phyloP scores from a whole-genome alignment of 441 rosid species.

The Breynia disticha region DNA sequence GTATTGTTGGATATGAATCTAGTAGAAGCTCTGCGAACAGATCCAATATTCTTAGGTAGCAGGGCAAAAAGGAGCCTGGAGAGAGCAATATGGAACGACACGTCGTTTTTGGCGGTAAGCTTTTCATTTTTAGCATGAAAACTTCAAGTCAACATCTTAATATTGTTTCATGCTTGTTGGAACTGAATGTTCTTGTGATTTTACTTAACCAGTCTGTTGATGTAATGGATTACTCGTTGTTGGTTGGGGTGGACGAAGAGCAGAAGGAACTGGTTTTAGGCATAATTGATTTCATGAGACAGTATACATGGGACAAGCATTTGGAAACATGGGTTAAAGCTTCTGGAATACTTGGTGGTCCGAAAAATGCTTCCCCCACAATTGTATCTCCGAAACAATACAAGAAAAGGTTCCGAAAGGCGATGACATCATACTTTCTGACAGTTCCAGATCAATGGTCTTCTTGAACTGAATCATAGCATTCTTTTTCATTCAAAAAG shows the following conservation, averaged over 20 bases:
- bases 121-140: constrained; percentile 6
- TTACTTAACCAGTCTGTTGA: constrained; percentile 42
- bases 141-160: neutral
- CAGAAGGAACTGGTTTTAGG: constrained; percentile 81
- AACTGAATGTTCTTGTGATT: no score
- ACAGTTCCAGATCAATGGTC: constrained; percentile 87
- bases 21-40: constrained; percentile 60
- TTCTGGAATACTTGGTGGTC: constrained; percentile 80
- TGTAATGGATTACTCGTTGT: constrained; percentile 92
- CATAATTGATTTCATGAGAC: constrained; percentile 94
- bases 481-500: constrained; percentile 23
- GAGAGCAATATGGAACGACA: constrained; percentile 94
- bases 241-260: constrained; percentile 87
- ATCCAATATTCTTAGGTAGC: constrained; percentile 90
- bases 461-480: constrained; percentile 28
- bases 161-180: no score
- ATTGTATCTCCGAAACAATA: constrained; percentile 78
- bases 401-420: constrained; percentile 90
- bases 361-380: constrained; percentile 64
- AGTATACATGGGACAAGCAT: constrained; percentile 98
- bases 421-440: constrained; percentile 88
- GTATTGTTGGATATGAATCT: constrained; percentile 82
- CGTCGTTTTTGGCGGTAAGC: constrained; percentile 78
- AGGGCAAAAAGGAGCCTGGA: constrained; percentile 82
- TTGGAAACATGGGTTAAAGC: constrained; percentile 97